phyloP scores from a whole-genome alignment of 352 stramenopile species.

The Phytophthora colocasiae region DNA sequence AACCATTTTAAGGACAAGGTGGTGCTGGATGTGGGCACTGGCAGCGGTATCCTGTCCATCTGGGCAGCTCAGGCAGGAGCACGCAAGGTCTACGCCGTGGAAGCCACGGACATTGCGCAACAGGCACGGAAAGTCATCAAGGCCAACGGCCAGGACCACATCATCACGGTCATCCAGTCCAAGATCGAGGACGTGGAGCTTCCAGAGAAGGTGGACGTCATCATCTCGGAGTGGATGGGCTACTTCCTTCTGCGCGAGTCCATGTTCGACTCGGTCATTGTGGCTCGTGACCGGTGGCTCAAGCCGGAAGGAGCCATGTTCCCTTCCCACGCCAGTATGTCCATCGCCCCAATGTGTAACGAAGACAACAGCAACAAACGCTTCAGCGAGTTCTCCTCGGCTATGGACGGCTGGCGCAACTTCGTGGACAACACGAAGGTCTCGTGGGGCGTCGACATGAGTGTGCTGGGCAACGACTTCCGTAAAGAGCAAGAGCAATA shows the following conservation, averaged over 20 bases:
- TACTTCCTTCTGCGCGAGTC: slow-evolving; percentile 99
- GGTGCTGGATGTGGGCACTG: slow-evolving; percentile 99
- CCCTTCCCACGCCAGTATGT: slow-evolving; percentile 98
- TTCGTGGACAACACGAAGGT: slow-evolving; percentile 94
- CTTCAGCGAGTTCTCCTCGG: slow-evolving; percentile 83
- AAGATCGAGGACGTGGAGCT: slow-evolving; percentile 98
- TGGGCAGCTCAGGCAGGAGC: slow-evolving; percentile 99
- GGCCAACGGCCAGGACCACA: slow-evolving; percentile 95
- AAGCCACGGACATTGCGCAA: slow-evolving; percentile 98
- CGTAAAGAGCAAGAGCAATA: slow-evolving; percentile 91
- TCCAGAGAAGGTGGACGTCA: slow-evolving; percentile 98
- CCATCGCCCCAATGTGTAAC: slow-evolving; percentile 96
- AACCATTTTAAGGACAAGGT: slow-evolving; percentile 99
- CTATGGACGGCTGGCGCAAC: slow-evolving; percentile 86
- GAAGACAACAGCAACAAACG: slow-evolving; percentile 91
- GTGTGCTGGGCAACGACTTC: slow-evolving; percentile 87
- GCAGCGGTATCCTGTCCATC: slow-evolving; percentile 98
- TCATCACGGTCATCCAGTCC: slow-evolving; percentile 99
- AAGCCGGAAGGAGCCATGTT: slow-evolving; percentile 98
- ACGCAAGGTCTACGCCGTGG: slow-evolving; percentile 97
- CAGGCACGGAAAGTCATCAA: slow-evolving; percentile 97
- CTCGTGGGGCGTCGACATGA: slow-evolving; percentile 98
- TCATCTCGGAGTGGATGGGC: slow-evolving; percentile 99
- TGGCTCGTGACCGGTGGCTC: slow-evolving; percentile 96
- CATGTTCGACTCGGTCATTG: slow-evolving; percentile 99